Conservation (phyloP, 306 rosid genomes). For the Benincasa hispida region DNA sequence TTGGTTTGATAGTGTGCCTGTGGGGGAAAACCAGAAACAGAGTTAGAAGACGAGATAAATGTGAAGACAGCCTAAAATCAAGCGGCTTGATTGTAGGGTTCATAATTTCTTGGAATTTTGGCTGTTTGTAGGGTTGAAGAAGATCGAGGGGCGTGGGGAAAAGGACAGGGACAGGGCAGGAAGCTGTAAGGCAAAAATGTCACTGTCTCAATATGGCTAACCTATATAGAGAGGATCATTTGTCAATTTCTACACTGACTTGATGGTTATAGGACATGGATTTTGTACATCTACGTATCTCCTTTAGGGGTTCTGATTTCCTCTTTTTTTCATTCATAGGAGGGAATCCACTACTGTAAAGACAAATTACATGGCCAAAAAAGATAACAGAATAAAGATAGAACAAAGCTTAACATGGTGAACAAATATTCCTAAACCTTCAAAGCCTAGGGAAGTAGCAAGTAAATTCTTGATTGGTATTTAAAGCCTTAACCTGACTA, state of each 20-base stretch:
- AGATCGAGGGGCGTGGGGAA: background rate
- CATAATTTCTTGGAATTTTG: background rate
- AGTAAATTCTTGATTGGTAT: background rate
- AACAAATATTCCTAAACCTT: background rate
- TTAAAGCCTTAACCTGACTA: background rate
- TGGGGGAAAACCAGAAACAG: background rate
- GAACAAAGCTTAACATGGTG: background rate
- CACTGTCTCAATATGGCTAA: background rate
- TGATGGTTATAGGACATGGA: background rate
- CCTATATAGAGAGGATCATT: background rate
- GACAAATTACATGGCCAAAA: background rate
- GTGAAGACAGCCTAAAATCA: background rate
- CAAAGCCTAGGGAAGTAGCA: background rate
- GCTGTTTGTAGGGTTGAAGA: conserved; percentile 3
- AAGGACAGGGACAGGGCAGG: background rate
- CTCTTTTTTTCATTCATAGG: background rate
- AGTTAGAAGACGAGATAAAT: no score
- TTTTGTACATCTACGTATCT: background rate
- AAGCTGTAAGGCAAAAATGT: conserved; percentile 7
- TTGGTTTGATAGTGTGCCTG: background rate
- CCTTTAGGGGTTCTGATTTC: background rate
- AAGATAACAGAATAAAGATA: background rate
- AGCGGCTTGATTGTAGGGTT: background rate
- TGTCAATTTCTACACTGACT: conserved; percentile 5
- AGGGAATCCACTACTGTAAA: background rate